Evolutionary conservation across 176 grass and related monocot species (phyloP).

Genomic region (barley (Hordeum vulgare)): DNA sequence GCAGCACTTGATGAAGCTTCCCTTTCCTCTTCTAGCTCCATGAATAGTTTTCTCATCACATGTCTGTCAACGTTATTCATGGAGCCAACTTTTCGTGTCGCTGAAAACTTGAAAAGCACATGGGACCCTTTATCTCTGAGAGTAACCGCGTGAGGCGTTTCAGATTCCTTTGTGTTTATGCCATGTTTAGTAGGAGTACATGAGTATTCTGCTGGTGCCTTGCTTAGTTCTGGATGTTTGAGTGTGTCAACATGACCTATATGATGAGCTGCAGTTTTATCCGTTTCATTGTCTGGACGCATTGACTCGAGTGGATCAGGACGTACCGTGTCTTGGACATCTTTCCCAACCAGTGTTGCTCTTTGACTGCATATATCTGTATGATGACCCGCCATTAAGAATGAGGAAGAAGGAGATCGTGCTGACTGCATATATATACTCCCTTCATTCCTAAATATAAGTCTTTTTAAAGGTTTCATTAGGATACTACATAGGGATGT

Average conservation of each 20-base stretch:
- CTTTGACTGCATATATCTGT: constrained; percentile 8
- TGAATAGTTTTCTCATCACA: constrained; percentile 66
- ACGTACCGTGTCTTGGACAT: background rate
- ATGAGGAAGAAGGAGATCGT: constrained; percentile 3
- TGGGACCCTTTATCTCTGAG: constrained; percentile 8
- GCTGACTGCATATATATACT: too few species aligned
- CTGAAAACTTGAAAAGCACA: constrained; percentile 18
- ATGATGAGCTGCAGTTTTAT: constrained; percentile 19
- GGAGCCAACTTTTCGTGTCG: constrained; percentile 32
- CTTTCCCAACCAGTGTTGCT: background rate
- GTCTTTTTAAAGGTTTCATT: too few species aligned
- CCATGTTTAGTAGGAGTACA: constrained; percentile 2
- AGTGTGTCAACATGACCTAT: constrained; percentile 7
- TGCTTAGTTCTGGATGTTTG: constrained; percentile 34
- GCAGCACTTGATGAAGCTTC: constrained; percentile 84
- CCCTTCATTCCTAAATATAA: too few species aligned
- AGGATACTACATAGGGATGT: too few species aligned
- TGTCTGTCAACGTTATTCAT: constrained; percentile 38
- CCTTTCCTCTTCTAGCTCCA: constrained; percentile 85
- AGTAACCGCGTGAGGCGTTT: background rate
- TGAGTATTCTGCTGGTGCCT: background rate
- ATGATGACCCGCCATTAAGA: background rate
- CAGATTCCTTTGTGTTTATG: constrained; percentile 23
- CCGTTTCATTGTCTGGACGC: constrained; percentile 15
- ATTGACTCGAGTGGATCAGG: constrained; percentile 14